Evolutionary conservation across 495 filamentous ascomycete genomes (phyloP), one percentile per base, ranked within the genome.

Genomic region (Elasticomyces elasticus): DNA sequence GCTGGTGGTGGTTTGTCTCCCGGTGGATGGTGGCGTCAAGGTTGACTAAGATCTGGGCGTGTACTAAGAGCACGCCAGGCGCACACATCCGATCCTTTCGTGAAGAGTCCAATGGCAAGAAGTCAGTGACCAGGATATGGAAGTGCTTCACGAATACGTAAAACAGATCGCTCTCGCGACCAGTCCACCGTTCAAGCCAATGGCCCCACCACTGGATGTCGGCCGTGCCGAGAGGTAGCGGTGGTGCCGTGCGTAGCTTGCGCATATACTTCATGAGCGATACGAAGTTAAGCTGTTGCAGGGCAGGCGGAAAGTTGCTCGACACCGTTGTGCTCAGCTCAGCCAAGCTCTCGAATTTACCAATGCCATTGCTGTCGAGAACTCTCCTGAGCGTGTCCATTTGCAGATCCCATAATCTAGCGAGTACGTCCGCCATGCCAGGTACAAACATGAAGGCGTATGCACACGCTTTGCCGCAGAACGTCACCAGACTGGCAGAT

Each of bases 371-470:
- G 54, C 85, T 82, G 30, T 81, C 76, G 1, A 86, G 69, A 12
- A 89, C 79, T 33, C 87, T 80, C 52, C 85, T 80, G 59, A 94
- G 74, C 26, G 76, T 65, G 51, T 78, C 79, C 7, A 79, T 66
- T 22, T 80, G 78, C 27, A 85, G 73, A 37, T 80, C 79, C 92
- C 91, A 95, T 23, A 96, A 69, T 24, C 88, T 78, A 25, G 94
- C 80, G 49, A 97, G 74, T 35, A 91, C 79, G 61, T 96, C 90
- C 33, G 89, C 85, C 52, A 95, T 78, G 17, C 89, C 89, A 0
- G 89, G 85, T 35, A 88, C 92, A 66, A 95, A 97, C 65, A 92
- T 94, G 69, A 95, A 98, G 30, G 92, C 92, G 68, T 95, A 96
- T 9, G 92, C 92, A 61, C 83, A 86, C 15, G 89, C 87, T 68